Percentiles rank a stretch among this genome's conserved stretches.
These are phyloP conservation scores for Chlorella sp. DNA, from an alignment of 139 green algal species.

Conservation along the genomic window DNA sequence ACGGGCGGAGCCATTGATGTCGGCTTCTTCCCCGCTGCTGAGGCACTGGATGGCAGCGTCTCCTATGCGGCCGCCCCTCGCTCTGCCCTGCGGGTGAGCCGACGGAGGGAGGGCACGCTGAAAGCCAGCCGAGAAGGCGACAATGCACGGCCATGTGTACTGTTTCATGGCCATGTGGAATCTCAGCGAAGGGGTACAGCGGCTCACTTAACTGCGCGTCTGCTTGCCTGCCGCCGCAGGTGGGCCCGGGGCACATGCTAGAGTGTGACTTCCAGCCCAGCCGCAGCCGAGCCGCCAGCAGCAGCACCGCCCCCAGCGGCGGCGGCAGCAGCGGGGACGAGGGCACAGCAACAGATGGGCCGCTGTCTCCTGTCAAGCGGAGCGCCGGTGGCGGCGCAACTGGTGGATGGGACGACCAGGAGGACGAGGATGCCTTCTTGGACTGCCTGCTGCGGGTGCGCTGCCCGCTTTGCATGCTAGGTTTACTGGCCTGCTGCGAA, in stretches of 20 bases:
- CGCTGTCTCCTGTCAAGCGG: too few species aligned
- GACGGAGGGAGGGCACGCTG: background rate
- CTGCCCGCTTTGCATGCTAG: background rate
- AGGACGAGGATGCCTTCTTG: constrained; percentile 57
- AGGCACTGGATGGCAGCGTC: constrained; percentile 4
- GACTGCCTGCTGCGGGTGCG: constrained; percentile 37
- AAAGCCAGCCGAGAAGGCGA: background rate
- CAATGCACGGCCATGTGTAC: too few species aligned
- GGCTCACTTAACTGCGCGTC: too few species aligned
- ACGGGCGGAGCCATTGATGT: constrained; percentile 11
- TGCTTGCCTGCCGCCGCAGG: background rate
- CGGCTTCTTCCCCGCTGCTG: constrained; percentile 16
- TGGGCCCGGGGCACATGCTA: background rate
- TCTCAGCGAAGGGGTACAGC: too few species aligned
- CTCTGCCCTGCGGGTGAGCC: background rate
- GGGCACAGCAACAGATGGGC: background rate
- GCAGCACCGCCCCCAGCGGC: background rate
- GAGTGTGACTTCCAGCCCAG: constrained; percentile 22
- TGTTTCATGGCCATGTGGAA: too few species aligned
- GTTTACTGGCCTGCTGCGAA: background rate
- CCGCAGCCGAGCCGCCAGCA: background rate
- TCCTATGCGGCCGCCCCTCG: background rate
- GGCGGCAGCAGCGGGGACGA: background rate
- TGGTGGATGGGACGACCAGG: constrained; percentile 24
- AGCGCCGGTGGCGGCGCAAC: background rate